Base-by-base conservation (phyloP, 202 grass and related monocot genomes). In the Miscanthus sacchariflorus region DNA sequence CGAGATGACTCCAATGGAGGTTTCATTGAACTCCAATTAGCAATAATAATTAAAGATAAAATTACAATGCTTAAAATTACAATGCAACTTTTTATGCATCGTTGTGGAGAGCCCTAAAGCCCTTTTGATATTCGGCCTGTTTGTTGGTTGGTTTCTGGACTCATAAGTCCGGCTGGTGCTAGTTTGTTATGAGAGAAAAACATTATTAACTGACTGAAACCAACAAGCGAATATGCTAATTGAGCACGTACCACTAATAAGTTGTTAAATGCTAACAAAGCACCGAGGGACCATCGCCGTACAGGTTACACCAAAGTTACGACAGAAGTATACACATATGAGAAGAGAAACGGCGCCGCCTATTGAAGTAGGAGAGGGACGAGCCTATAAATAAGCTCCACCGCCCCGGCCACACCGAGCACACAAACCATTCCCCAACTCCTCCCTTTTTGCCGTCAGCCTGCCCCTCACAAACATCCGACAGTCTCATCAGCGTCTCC, bases 311-410 rank as follows among this genome's bases (percentile, higher is more conserved):
- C 27, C 46, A 77, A 44, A 81, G 50, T 56, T 61, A 54, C 50
- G 24, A 2, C 25, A 17, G 17, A 78, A 14, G 10, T 4, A 59
- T 6, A 64, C 3, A 25, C 61, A 65, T 46, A 49, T 17, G 49
- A 18, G 50, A 54, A 54, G 65, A 36, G 70, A 18, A 85, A 76
- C 40, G 65, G 78, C 70, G 80, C 85, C 65, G n/a, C 48, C 78
- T 49, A 79, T 5, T 61, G 43, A 18, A 49, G 73, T 27, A 44
- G 7, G 52, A 23, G 70, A 67, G 42, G 54, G 5, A 17, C 24
- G 35, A 19, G 76, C 85, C 69, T 93, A 93, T 91, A 94, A 94
- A 94, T 89, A 89, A 66, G 77, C 80, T 79, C 86, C 83, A 61
- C 89, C 89, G 39, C 86, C 43, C 27, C 80, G 67, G 21, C 18